Conservation (phyloP, 768 basidiomycete genomes). For the Postia placenta region DNA sequence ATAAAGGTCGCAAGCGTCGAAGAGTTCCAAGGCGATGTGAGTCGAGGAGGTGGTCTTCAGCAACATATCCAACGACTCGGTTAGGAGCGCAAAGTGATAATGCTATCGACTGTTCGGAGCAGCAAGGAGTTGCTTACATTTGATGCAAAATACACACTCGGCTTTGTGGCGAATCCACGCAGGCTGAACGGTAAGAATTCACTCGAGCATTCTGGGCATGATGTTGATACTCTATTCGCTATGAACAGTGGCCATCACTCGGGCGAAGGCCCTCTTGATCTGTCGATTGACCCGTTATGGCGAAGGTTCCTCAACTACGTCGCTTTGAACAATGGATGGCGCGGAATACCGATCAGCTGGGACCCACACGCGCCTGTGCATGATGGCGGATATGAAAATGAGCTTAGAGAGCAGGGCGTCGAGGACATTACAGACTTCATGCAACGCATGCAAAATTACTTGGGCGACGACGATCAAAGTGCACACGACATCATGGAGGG, state of each 20-base stretch:
- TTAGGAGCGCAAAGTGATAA: conserved; percentile 34
- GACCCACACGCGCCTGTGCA: conserved; percentile 34
- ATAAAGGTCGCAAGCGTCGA: conserved; percentile 63
- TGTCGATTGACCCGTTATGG: conserved; percentile 61
- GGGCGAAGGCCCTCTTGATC: conserved; percentile 55
- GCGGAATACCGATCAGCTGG: conserved; percentile 45
- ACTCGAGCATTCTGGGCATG: too few relatives aligned
- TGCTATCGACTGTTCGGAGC: conserved; percentile 35
- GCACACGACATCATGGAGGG: conserved; percentile 8
- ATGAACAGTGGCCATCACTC: conserved; percentile 49
- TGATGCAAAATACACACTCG: conserved; percentile 21
- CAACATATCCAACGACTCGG: background rate
- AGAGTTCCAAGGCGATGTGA: conserved; percentile 60
- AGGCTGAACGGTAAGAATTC: conserved; percentile 19
- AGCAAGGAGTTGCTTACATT: conserved; percentile 19
- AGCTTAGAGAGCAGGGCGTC: conserved; percentile 30
- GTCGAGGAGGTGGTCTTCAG: background rate
- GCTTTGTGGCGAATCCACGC: conserved; percentile 27
- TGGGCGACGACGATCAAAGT: background rate
- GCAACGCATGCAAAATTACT: conserved; percentile 1
- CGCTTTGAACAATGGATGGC: conserved; percentile 48
- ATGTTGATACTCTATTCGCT: background rate
- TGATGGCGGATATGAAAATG: conserved; percentile 24
- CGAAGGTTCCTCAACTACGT: conserved; percentile 54
- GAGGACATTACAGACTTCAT: conserved; percentile 39